Conservation (phyloP, 352 stramenopile species). For the Phytophthora meadii region DNA sequence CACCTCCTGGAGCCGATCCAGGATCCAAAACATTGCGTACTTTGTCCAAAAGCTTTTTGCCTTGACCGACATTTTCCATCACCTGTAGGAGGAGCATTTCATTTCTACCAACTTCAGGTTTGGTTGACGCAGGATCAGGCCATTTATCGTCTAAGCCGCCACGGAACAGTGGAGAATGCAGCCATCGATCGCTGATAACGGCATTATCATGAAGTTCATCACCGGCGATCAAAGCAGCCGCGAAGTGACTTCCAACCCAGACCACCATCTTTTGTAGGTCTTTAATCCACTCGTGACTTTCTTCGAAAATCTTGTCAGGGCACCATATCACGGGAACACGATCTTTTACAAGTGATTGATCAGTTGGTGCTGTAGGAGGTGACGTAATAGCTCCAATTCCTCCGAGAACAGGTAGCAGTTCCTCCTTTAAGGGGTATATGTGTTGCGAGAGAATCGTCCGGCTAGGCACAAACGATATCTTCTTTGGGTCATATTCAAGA, state of each 20-base stretch:
- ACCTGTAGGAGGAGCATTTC: slow-evolving; percentile 74
- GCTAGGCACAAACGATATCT: slow-evolving; percentile 49
- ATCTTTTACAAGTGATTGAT: slow-evolving; percentile 10
- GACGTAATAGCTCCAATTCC: not conserved
- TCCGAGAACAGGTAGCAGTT: not conserved
- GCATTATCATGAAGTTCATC: slow-evolving; percentile 18
- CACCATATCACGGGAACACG: not conserved
- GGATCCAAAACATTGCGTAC: slow-evolving; percentile 77
- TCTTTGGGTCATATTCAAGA: slow-evolving; percentile 34
- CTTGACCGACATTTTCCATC: slow-evolving; percentile 69
- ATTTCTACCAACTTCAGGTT: slow-evolving; percentile 45
- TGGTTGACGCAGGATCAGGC: slow-evolving; percentile 2
- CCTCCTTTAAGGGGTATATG: slow-evolving; percentile 44
- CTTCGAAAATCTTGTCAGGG: slow-evolving; percentile 30
- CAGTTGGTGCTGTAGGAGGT: slow-evolving; percentile 14
- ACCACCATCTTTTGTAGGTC: slow-evolving; percentile 72
- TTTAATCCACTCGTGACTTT: slow-evolving; percentile 55
- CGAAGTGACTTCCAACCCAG: slow-evolving; percentile 73
- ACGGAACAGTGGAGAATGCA: slow-evolving; percentile 59
- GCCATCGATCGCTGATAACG: slow-evolving; percentile 52
- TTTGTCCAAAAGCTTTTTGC: slow-evolving; percentile 85
- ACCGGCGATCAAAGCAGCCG: slow-evolving; percentile 59
- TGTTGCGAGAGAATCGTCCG: slow-evolving; percentile 68
- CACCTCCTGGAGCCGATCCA: slow-evolving; percentile 33
- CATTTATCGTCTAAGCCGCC: slow-evolving; percentile 53